Conservation (phyloP, 139 green algal genomes). For the Deuterostichococcus epilithicus region DNA sequence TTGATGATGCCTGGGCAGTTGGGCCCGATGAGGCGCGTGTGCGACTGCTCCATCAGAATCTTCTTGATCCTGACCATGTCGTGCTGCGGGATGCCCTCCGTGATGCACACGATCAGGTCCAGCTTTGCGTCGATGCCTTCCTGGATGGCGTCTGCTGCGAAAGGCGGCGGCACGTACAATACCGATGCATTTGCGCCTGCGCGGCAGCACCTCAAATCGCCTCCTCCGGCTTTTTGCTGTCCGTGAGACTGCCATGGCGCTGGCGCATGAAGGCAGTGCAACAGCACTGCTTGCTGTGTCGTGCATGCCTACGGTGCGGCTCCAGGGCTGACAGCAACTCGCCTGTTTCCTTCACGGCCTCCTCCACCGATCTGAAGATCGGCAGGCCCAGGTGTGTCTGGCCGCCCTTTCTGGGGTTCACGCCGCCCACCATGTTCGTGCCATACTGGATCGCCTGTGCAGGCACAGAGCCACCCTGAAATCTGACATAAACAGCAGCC, state of each 20-base stretch:
- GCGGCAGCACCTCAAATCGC: not conserved
- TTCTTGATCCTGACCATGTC: constrained; percentile 97
- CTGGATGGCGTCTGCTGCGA: constrained; percentile 91
- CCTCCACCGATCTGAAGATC: constrained; percentile 78
- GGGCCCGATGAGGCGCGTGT: constrained; percentile 93
- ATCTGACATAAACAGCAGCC: not conserved
- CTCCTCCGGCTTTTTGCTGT: not conserved
- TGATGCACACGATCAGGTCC: constrained; percentile 98
- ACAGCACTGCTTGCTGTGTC: not conserved
- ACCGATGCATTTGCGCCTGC: constrained; percentile 71
- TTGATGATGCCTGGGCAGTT: constrained; percentile 99
- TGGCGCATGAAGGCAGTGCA: too few relatives aligned
- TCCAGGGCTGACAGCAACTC: constrained; percentile 7
- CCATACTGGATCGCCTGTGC: constrained; percentile 96
- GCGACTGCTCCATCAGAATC: constrained; percentile 79
- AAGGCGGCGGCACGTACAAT: constrained; percentile 95
- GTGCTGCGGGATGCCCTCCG: constrained; percentile 96
- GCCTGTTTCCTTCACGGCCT: constrained; percentile 73
- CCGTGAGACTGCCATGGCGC: too few relatives aligned
- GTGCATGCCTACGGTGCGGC: not conserved
- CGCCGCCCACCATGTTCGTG: constrained; percentile 96
- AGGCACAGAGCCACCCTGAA: not conserved
- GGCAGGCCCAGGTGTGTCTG: constrained; percentile 91
- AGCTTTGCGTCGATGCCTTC: constrained; percentile 93
- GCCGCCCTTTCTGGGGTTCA: constrained; percentile 96